A percentile compares a stretch with the other conserved stretches of the same genome.
These are phyloP conservation scores for Medicago lupulina DNA, from an alignment of 306 rosid genomes.

Conservation along the genomic window DNA sequence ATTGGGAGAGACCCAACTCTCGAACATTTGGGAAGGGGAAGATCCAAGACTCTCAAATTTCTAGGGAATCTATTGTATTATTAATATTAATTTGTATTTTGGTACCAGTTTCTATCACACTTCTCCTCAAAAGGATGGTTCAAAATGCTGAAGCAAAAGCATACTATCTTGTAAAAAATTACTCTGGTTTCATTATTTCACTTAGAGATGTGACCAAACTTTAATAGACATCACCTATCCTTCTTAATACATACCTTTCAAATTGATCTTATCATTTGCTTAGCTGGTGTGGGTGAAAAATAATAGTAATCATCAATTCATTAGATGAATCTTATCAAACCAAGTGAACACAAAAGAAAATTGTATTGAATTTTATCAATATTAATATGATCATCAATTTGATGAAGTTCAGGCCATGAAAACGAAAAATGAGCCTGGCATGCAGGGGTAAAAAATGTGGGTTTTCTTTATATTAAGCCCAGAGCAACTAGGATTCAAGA, in stretches of 20 bases:
- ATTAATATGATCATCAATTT: too few species aligned
- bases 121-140: background rate
- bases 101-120: background rate
- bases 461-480: slow-evolving; percentile 21
- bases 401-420: too few species aligned
- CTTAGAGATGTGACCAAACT: slow-evolving; percentile 3
- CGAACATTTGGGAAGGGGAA: too few species aligned
- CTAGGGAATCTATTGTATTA: too few species aligned
- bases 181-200: slow-evolving; percentile 19
- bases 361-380: too few species aligned
- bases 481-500: slow-evolving; percentile 13
- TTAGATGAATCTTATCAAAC: too few species aligned
- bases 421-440: slow-evolving; percentile 17
- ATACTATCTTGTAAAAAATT: background rate
- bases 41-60: too few species aligned
- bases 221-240: slow-evolving; percentile 11
- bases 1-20: too few species aligned
- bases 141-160: slow-evolving; percentile 39
- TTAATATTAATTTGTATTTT: too few species aligned
- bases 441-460: slow-evolving; percentile 14
- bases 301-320: background rate
- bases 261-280: slow-evolving; percentile 19
- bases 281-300: background rate
- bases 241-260: slow-evolving; percentile 2
- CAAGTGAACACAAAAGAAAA: too few species aligned